A percentile compares a stretch with the other conserved stretches of the same genome.
These are phyloP conservation scores for Ogataea nonfermentans DNA, from an alignment of 805 yeast species.

Conservation along the genomic window DNA sequence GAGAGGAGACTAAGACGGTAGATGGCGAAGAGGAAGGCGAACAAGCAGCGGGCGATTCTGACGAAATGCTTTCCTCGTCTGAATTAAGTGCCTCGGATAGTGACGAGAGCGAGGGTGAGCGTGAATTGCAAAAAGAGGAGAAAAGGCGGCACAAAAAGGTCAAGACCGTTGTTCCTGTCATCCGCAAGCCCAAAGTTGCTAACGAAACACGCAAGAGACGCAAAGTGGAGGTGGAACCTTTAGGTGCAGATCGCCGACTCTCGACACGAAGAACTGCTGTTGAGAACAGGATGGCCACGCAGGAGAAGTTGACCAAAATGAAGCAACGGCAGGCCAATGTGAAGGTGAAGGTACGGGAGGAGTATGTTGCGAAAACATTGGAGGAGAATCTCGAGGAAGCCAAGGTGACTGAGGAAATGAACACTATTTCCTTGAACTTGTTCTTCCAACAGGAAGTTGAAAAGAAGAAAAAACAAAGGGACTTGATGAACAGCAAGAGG, in stretches of 20 bases:
- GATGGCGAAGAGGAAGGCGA: constrained; percentile 31
- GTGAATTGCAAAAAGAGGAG: constrained; percentile 36
- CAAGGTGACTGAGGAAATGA: constrained; percentile 75
- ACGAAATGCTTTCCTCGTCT: constrained; percentile 56
- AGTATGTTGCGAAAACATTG: constrained; percentile 53
- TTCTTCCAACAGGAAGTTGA: constrained; percentile 84
- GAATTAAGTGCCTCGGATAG: constrained; percentile 48
- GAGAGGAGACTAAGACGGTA: constrained; percentile 25
- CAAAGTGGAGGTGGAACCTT: constrained; percentile 12
- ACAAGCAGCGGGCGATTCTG: constrained; percentile 35
- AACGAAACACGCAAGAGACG: constrained; percentile 25
- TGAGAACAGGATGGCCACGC: constrained; percentile 72
- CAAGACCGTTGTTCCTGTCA: constrained; percentile 39
- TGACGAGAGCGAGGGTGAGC: constrained; percentile 55
- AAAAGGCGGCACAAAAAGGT: constrained; percentile 24
- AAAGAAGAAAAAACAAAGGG: constrained; percentile 74
- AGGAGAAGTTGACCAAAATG: constrained; percentile 64
- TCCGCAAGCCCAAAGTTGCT: constrained; percentile 28
- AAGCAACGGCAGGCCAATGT: constrained; percentile 50
- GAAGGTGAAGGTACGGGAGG: constrained; percentile 34
- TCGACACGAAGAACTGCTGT: constrained; percentile 78
- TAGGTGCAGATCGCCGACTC: constrained; percentile 57
- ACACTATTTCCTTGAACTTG: constrained; percentile 66
- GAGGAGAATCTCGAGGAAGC: constrained; percentile 82
- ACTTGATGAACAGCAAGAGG: constrained; percentile 64